Evolutionary conservation across 305 asterid species (phyloP), one percentile per base, ranked within the genome.

Genomic region (Striga hermonthica): DNA sequence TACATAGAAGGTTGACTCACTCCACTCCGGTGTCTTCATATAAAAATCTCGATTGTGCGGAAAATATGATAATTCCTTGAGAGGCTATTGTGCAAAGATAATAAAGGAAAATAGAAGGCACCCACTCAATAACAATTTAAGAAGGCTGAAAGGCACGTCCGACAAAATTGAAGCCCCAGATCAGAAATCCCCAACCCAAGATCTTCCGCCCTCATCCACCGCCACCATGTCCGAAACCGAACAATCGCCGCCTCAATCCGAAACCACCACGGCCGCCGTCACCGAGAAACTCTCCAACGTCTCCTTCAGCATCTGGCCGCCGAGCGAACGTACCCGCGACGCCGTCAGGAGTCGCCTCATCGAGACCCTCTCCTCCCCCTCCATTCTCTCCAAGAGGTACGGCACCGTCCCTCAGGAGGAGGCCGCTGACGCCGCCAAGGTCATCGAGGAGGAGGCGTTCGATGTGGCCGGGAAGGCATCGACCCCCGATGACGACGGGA

Each of bases 271-370:
- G 31, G 31, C 31, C 74, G 64, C 72, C 57, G 58, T 57, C 41
- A 49, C 71, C 15, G 55, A 74, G 10, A 74, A 74, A 71, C 10
- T 11, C 69, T 40, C 76, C 65, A 72, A 52, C 53, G 5, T 70
- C 35, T 77, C 90, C 45, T 84, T 90, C 86, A 82, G 85, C 86
- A 86, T 90, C 52, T 91, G 96, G 96, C 96, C 97, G 0, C 96
- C 96, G 0, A 71, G 87, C 9, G 90, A 82, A 10, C 91, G 91
- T 67, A 86, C 95, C 8, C 98, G 95, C 72, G 95, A 86, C 10
- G 94, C 96, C 57, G 91, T 91, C 16, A 70, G 76, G 53, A 73
- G 66, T 47, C 96, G 96, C 74, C 82, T 88, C 40, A 60, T 84
- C 54, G 93, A 86, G 16, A 88, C 94, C 63, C 90, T 86, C 37